Conservation (phyloP, 176 grass and related monocot species). For the Musa troglodytarum region DNA sequence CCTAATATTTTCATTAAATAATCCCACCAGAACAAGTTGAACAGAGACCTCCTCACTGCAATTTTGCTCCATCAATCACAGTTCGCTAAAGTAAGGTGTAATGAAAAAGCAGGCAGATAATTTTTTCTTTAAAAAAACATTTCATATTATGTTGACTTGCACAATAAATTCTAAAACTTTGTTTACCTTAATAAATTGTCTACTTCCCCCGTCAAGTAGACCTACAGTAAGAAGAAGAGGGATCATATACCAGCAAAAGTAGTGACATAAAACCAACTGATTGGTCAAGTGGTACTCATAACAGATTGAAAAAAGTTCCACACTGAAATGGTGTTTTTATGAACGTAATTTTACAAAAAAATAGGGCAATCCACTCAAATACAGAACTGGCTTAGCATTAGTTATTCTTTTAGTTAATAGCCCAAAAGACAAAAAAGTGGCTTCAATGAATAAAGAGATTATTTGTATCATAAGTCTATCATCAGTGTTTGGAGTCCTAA, state of each 20-base stretch:
- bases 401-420: too few relatives aligned
- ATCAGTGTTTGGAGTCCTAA: not conserved
- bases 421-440: too few relatives aligned
- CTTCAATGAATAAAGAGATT: not conserved
- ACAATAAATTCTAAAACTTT: not conserved
- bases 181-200: conserved; percentile 2
- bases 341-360: not conserved
- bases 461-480: not conserved
- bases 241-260: not conserved
- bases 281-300: not conserved
- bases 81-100: not conserved
- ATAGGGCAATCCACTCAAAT: not conserved
- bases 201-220: conserved; percentile 1
- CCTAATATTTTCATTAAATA: conserved; percentile 28
- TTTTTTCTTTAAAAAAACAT: not conserved
- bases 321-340: not conserved
- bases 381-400: not conserved
- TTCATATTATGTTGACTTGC: not conserved
- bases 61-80: conserved; percentile 20
- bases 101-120: conserved; percentile 1
- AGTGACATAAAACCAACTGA: not conserved
- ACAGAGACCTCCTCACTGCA: conserved; percentile 47
- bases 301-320: not conserved
- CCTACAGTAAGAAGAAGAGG: not conserved
- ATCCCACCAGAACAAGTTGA: conserved; percentile 60